Base-by-base conservation (phyloP, 495 filamentous ascomycete species). In the Penicillium fimorum region DNA sequence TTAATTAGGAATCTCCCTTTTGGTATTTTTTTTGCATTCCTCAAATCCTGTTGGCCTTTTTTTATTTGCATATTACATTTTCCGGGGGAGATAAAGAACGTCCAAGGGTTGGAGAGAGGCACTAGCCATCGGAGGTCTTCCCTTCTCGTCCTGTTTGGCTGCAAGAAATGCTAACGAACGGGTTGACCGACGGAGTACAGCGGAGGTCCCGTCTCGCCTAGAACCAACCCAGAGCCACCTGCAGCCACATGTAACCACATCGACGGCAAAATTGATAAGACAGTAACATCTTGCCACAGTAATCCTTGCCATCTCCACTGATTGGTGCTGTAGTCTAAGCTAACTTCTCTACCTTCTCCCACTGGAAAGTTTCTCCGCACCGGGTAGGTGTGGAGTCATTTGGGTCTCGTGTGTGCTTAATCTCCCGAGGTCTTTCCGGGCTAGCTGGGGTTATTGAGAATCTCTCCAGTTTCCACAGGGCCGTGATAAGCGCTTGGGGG, bases 211-310 rank as follows among this genome's bases (percentile, higher is more conserved):
- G 53, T 64, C 54, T 55, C 46, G 57, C 41, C 18, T 27, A 24
- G 29, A 29, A n/a, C 22, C 40, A 44, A 3, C 25, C 18, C 18
- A 35, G 29, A 32, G 37, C 25, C 27, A 24, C 15, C 40, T 42
- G 46, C 53, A 55, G 57, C 44, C 44, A 24, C 37, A 61, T 61
- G 61, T 64, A 64, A 64, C 61, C 57, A 35, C 7, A 43, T 45
- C 17, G 12, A 29, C 30, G 47, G 55, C 50, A 47, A 53, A 50
- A 6, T 47, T 58, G 53, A 56, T 58, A 55, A 59, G 35, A 50
- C 35, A 8, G 47, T 52, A 35, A 25, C 45, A 49, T 58, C 58
- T 64, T 58, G 61, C 58, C 54, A 64, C 61, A 25, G 37, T 17
- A 30, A 30, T 15, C 47, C 32, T 18, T 37, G 18, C 9, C 6